Conservation (phyloP, 352 stramenopile genomes). For the Globisporangium cylindrosporum region DNA sequence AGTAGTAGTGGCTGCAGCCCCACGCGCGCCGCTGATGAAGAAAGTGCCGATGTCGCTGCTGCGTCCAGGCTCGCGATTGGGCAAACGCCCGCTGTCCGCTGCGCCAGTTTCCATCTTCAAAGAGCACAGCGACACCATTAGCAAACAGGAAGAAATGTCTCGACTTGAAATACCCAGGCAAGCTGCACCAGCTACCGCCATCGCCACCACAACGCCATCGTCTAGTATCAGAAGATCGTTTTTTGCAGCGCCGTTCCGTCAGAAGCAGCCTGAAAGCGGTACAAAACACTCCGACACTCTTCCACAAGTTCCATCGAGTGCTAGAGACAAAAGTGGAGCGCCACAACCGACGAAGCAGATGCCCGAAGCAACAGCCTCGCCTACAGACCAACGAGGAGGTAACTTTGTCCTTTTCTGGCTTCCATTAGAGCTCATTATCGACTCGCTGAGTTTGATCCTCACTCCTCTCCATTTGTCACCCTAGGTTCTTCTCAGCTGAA, state of each 20-base stretch:
- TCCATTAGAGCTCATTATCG: too few relatives aligned
- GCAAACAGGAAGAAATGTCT: not conserved
- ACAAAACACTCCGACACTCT: not conserved
- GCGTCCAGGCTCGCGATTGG: slow-evolving; percentile 2
- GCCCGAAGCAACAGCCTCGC: not conserved
- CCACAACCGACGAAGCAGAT: not conserved
- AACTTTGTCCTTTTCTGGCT: not conserved
- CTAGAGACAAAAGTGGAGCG: not conserved
- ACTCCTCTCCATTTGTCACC: too few relatives aligned
- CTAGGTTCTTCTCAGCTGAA: not conserved
- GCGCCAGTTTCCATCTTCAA: slow-evolving; percentile 15
- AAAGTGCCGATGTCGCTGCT: slow-evolving; percentile 11
- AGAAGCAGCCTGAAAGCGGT: not conserved
- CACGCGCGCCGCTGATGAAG: slow-evolving; percentile 1
- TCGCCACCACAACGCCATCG: not conserved
- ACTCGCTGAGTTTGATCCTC: not conserved
- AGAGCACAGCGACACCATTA: not conserved
- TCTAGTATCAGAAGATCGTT: slow-evolving; percentile 3
- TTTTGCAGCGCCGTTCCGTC: not conserved
- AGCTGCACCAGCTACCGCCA: not conserved
- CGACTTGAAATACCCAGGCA: not conserved
- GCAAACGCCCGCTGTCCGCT: slow-evolving; percentile 12
- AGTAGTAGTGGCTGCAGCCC: not conserved
- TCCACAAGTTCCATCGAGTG: not conserved
- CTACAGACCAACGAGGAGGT: slow-evolving; percentile 1